Percentiles rank a stretch among this genome's conserved stretches.
Conservation (phyloP, 73 alveolate species). For the Tetrahymena borealis region DNA sequence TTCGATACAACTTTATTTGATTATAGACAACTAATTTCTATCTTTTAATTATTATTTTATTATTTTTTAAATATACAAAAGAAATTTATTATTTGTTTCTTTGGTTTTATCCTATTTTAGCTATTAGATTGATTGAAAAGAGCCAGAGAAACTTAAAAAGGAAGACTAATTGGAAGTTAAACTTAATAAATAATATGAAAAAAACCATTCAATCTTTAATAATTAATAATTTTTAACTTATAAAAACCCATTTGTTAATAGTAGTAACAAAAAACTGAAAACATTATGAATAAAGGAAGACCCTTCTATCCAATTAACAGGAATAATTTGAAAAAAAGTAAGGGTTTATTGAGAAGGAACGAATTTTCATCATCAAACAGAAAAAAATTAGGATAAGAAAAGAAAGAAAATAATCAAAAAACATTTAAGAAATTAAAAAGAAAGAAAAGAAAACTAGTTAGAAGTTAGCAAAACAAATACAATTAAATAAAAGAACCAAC, state of each 20-base stretch:
- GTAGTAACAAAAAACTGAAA: background rate
- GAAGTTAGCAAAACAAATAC: background rate
- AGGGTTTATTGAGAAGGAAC: background rate
- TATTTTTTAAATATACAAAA: too few species aligned
- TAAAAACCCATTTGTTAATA: background rate
- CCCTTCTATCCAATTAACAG: background rate
- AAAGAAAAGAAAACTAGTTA: background rate
- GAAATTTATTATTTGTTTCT: too few species aligned
- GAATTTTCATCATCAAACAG: background rate
- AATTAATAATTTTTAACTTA: background rate
- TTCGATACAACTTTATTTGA: too few species aligned
- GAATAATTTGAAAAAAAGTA: background rate
- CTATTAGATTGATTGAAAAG: too few species aligned
- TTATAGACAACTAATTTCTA: too few species aligned
- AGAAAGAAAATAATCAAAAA: background rate
- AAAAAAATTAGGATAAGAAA: background rate
- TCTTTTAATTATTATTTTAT: too few species aligned
- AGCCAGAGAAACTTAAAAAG: too few species aligned
- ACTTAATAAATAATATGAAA: too few species aligned
- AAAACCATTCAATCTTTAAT: background rate
- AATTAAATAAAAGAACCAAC: background rate
- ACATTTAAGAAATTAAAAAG: background rate
- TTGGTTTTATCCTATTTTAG: too few species aligned
- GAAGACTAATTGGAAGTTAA: background rate
- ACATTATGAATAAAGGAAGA: too few species aligned